These are phyloP conservation scores for Torulaspora globosa DNA, from an alignment of 1,139 yeast genomes.

Conservation along the genomic window DNA sequence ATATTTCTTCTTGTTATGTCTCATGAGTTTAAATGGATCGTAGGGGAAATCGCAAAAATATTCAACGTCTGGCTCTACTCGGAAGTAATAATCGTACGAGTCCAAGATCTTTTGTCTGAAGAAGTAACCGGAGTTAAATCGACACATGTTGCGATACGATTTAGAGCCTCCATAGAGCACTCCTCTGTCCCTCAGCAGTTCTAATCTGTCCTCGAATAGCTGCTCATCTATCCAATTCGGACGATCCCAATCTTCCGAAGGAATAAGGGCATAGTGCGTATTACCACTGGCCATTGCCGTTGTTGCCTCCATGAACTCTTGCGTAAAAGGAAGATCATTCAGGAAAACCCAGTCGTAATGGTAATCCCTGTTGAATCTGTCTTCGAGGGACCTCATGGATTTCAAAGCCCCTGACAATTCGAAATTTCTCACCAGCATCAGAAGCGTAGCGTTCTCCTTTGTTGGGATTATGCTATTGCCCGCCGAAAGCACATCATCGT, in stretches of 20 bases:
- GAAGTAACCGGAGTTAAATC: conserved; percentile 80
- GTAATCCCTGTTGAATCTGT: conserved; percentile 62
- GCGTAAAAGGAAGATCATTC: conserved; percentile 75
- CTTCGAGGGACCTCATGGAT: conserved; percentile 65
- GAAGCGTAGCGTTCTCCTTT: conserved; percentile 57
- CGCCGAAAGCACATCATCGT: conserved; percentile 47
- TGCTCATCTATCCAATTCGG: conserved; percentile 46
- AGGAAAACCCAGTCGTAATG: conserved; percentile 85
- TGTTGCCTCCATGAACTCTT: conserved; percentile 61
- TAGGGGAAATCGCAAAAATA: conserved; percentile 74
- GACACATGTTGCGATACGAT: conserved; percentile 80
- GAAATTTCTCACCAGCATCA: conserved; percentile 66
- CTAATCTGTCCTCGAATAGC: conserved; percentile 46
- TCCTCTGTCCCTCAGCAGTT: conserved; percentile 52
- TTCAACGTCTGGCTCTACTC: conserved; percentile 89
- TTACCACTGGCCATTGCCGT: conserved; percentile 70
- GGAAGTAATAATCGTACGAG: conserved; percentile 79
- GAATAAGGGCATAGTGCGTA: conserved; percentile 69
- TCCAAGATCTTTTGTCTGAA: conserved; percentile 65
- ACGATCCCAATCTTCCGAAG: conserved; percentile 66
- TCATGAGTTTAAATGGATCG: conserved; percentile 84
- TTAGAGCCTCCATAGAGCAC: conserved; percentile 73
- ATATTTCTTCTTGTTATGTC: conserved; percentile 65
- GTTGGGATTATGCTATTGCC: conserved; percentile 21
- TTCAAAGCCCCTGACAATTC: conserved; percentile 61